Conservation (phyloP, 768 basidiomycete species). For the Russula dissimulans region DNA sequence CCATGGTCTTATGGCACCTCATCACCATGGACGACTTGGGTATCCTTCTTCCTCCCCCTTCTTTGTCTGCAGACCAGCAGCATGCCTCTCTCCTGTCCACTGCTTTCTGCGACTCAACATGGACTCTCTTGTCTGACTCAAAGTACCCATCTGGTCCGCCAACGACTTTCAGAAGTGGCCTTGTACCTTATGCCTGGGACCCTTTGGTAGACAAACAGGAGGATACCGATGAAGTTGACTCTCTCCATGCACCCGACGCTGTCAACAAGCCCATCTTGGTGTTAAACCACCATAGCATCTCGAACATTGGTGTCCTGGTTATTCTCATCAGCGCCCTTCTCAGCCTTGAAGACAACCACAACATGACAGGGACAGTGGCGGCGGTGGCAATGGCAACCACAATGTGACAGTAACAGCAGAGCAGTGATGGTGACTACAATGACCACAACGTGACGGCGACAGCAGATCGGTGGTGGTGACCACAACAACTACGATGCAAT, state of each 20-base stretch:
- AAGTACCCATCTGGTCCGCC: conserved; percentile 49
- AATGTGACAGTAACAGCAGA: no score
- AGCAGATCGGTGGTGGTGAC: no score
- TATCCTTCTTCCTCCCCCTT: conserved; percentile 29
- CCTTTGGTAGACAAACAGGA: conserved; percentile 47
- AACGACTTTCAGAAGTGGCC: conserved; percentile 24
- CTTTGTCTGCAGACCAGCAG: conserved; percentile 14
- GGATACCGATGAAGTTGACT: conserved; percentile 65
- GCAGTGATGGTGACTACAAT: no score
- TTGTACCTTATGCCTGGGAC: conserved; percentile 67
- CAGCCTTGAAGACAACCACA: no score
- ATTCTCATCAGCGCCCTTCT: conserved; percentile 54
- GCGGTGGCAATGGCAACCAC: no score
- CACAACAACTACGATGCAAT: no score
- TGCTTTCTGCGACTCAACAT: conserved; percentile 38
- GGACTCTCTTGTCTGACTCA: conserved; percentile 43
- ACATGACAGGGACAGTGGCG: no score
- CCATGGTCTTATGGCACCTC: conserved; percentile 62
- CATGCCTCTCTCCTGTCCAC: conserved; percentile 42
- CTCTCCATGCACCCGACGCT: conserved; percentile 52
- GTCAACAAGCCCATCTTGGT: conserved; percentile 31
- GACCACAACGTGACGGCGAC: no score
- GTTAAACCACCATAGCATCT: conserved; percentile 40
- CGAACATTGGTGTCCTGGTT: conserved; percentile 64
- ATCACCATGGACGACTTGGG: conserved; percentile 30